Conservation (phyloP, 2,329 filamentous ascomycete genomes). For the Phyllosticta capitalensis region DNA sequence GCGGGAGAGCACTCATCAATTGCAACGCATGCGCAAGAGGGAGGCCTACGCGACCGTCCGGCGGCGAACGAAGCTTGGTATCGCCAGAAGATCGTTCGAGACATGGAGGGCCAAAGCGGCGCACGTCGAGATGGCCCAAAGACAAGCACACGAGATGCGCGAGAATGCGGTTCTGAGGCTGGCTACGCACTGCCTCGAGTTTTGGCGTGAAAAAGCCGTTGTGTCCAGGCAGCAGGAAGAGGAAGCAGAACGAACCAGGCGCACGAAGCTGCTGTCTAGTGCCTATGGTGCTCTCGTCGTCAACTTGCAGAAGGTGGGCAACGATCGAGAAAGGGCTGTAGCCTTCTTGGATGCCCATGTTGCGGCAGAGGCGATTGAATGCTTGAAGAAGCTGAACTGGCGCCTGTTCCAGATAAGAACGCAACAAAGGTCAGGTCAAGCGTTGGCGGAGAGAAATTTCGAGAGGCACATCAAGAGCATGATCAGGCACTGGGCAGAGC, state of each 20-base stretch:
- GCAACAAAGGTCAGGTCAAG: slow-evolving; percentile 42
- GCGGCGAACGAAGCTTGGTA: slow-evolving; percentile 43
- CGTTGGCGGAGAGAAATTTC: slow-evolving; percentile 43
- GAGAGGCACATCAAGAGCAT: slow-evolving; percentile 47
- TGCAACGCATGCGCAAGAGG: slow-evolving; percentile 43
- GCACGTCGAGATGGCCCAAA: slow-evolving; percentile 15
- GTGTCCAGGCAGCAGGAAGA: slow-evolving; percentile 14
- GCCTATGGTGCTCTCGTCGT: slow-evolving; percentile 17
- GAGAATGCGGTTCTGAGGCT: slow-evolving; percentile 17
- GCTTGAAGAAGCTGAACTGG: slow-evolving; percentile 49
- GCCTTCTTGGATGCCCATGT: slow-evolving; percentile 38
- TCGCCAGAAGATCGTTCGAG: slow-evolving; percentile 35
- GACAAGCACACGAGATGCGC: slow-evolving; percentile 24
- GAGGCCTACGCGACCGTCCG: slow-evolving; percentile 47
- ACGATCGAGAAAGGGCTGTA: slow-evolving; percentile 29
- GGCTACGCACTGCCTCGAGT: slow-evolving; percentile 28
- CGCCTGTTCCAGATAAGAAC: slow-evolving; percentile 46
- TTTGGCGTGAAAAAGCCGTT: slow-evolving; percentile 34
- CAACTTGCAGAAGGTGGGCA: slow-evolving; percentile 24
- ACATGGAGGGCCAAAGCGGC: slow-evolving; percentile 26
- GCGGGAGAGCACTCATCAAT: slow-evolving; percentile 40
- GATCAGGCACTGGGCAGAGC: slow-evolving; percentile 46
- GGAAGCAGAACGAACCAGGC: slow-evolving; percentile 20
- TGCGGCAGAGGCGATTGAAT: slow-evolving; percentile 36
- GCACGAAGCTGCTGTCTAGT: slow-evolving; percentile 21